Evolutionary conservation across 805 yeast species (phyloP).

Genomic region (Brettanomyces nanus): DNA sequence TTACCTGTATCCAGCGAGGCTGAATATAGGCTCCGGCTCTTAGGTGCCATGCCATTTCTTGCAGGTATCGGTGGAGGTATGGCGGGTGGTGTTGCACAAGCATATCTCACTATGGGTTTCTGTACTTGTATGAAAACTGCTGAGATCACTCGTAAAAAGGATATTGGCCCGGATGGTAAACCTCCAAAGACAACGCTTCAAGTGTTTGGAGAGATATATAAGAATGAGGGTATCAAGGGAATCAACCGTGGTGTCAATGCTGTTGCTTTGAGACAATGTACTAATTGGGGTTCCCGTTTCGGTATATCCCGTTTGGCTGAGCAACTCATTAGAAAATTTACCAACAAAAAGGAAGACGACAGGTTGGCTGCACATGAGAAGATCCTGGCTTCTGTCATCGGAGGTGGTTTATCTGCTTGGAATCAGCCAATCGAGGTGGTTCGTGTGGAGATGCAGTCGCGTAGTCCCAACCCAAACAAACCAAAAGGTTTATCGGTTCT

Average conservation of each 20-base stretch:
- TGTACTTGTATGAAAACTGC: constrained; percentile 99
- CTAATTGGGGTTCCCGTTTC: constrained; percentile 98
- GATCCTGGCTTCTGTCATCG: constrained; percentile 75
- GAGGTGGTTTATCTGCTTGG: constrained; percentile 98
- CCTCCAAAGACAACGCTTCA: constrained; percentile 69
- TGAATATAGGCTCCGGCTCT: constrained; percentile 61
- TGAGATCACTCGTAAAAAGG: constrained; percentile 88
- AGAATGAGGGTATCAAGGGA: constrained; percentile 85
- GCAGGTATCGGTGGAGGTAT: constrained; percentile 96
- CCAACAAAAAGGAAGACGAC: constrained; percentile 48
- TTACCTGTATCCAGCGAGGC: constrained; percentile 89
- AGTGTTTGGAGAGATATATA: constrained; percentile 79
- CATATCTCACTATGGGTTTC: constrained; percentile 94
- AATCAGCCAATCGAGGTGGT: constrained; percentile 98
- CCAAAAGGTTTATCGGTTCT: constrained; percentile 82
- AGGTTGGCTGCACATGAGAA: constrained; percentile 72
- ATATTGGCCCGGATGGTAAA: constrained; percentile 50
- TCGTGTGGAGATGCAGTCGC: constrained; percentile 96
- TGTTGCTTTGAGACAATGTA: constrained; percentile 97
- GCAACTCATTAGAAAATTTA: constrained; percentile 59
- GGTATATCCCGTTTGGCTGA: constrained; percentile 91
- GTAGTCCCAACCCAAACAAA: constrained; percentile 89
- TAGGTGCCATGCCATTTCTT: constrained; percentile 64
- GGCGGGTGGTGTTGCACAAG: constrained; percentile 93
- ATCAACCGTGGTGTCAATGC: constrained; percentile 98